A percentile compares a stretch with the other conserved stretches of the same genome.
These are phyloP conservation scores for Tricholoma furcatifolium DNA, from an alignment of 768 basidiomycete genomes.

Conservation along the genomic window DNA sequence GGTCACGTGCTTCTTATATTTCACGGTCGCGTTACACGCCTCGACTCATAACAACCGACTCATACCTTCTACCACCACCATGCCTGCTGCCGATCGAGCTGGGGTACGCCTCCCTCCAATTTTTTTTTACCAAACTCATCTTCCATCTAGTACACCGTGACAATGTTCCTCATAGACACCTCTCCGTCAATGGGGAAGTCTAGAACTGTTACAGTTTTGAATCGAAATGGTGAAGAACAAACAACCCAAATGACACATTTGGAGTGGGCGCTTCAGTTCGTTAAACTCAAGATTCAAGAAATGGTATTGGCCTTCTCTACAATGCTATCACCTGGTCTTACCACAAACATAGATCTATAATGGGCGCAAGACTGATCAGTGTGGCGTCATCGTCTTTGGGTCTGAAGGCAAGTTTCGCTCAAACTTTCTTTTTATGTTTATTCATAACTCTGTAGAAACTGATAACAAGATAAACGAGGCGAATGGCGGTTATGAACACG, in stretches of 20 bases:
- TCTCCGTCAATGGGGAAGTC: conserved; percentile 81
- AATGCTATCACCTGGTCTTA: not conserved
- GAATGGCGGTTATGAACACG: conserved; percentile 71
- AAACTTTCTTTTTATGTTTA: not conserved
- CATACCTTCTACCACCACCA: conserved; percentile 30
- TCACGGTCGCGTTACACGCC: conserved; percentile 30
- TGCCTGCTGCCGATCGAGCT: conserved; percentile 72
- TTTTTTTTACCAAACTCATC: conserved; percentile 13
- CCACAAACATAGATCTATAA: conserved; percentile 69
- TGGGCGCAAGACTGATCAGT: conserved; percentile 90
- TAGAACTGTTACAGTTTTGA: conserved; percentile 55
- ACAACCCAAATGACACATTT: conserved; percentile 71
- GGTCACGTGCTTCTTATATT: conserved; percentile 31
- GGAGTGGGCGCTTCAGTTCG: conserved; percentile 81
- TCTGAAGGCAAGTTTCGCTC: conserved; percentile 54
- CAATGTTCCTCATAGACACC: conserved; percentile 87
- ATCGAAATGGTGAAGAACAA: conserved; percentile 48
- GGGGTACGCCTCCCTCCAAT: conserved; percentile 49
- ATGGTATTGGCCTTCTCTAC: conserved; percentile 50
- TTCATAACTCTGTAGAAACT: conserved; percentile 43
- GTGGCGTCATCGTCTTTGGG: conserved; percentile 89
- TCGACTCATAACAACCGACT: conserved; percentile 8
- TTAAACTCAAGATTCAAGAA: conserved; percentile 88
- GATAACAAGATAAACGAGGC: conserved; percentile 60
- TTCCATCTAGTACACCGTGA: conserved; percentile 67